A percentile compares a stretch with the other conserved stretches of the same genome.
Evolutionary conservation across 1,284 basidiomycete genomes (phyloP).

Genomic region (Gymnopus androsaceus): DNA sequence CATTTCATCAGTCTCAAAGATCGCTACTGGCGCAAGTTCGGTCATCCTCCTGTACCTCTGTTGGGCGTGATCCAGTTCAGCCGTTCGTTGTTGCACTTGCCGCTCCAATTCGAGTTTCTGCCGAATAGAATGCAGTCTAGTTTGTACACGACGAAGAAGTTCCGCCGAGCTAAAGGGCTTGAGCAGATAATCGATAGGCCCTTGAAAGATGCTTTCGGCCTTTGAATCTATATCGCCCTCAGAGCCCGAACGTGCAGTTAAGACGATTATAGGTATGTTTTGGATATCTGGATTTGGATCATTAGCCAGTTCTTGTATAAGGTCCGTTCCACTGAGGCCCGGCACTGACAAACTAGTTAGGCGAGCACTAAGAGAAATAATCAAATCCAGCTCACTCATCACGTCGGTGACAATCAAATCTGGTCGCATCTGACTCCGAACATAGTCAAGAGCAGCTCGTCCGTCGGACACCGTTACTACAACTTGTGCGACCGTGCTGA

Average conservation of each 20-base stretch:
- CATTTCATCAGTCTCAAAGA: background rate
- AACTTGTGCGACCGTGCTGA: conserved; percentile 30
- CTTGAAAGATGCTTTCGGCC: background rate
- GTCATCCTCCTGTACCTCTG: background rate
- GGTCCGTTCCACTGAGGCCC: background rate
- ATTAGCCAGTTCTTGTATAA: background rate
- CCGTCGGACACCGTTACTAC: conserved; percentile 24
- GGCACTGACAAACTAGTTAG: background rate
- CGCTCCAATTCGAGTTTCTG: background rate
- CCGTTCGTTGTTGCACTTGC: background rate
- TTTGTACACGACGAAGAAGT: background rate
- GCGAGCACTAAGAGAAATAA: background rate
- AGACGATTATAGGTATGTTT: background rate
- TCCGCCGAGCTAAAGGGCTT: background rate
- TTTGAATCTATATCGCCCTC: background rate
- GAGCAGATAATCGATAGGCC: background rate
- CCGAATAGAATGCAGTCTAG: background rate
- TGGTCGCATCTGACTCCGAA: conserved; percentile 20
- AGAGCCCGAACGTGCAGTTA: background rate
- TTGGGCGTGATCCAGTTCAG: background rate
- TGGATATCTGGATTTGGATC: background rate
- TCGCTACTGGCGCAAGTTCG: background rate
- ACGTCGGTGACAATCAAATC: conserved; percentile 39
- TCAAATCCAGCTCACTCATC: conserved; percentile 25
- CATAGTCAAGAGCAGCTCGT: conserved; percentile 20